These are phyloP conservation scores for Phytopythium montanum DNA, from an alignment of 352 stramenopile genomes.

Conservation along the genomic window DNA sequence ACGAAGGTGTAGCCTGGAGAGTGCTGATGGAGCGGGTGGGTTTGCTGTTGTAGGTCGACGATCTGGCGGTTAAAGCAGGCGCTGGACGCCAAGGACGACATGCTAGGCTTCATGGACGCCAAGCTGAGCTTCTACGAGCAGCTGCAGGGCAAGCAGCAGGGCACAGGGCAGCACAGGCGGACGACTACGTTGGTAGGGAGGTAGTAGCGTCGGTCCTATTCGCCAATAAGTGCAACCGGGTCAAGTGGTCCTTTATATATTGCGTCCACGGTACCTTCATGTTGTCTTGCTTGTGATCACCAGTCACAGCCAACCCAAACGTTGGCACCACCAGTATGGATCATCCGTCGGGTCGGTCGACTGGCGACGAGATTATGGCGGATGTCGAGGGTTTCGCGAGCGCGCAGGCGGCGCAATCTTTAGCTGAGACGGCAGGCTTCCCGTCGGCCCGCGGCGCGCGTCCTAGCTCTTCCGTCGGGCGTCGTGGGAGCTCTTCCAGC, in stretches of 20 bases:
- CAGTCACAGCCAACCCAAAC: not conserved
- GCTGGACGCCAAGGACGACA: slow-evolving; percentile 60
- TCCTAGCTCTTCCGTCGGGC: not conserved
- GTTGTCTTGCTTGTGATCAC: not conserved
- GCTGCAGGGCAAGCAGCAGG: slow-evolving; percentile 6
- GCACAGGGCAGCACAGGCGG: not conserved
- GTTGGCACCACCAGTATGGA: not conserved
- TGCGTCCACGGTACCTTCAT: slow-evolving; percentile 1
- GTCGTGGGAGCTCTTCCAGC: not conserved
- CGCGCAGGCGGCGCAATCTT: not conserved
- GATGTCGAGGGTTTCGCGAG: not conserved
- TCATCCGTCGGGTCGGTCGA: not conserved
- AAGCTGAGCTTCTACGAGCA: slow-evolving; percentile 48
- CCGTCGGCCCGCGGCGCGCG: not conserved
- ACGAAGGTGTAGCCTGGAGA: too few species aligned
- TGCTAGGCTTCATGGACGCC: slow-evolving; percentile 48
- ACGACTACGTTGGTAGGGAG: not conserved
- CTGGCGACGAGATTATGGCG: not conserved
- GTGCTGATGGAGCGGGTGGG: not conserved
- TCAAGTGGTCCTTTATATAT: slow-evolving; percentile 2
- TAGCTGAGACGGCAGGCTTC: not conserved
- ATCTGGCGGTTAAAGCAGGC: slow-evolving; percentile 48
- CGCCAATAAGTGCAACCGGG: not conserved
- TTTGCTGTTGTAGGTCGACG: slow-evolving; percentile 28
- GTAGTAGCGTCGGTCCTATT: not conserved